Conservation (phyloP, 208 protist species). For the Tritrichomonas musculus region DNA sequence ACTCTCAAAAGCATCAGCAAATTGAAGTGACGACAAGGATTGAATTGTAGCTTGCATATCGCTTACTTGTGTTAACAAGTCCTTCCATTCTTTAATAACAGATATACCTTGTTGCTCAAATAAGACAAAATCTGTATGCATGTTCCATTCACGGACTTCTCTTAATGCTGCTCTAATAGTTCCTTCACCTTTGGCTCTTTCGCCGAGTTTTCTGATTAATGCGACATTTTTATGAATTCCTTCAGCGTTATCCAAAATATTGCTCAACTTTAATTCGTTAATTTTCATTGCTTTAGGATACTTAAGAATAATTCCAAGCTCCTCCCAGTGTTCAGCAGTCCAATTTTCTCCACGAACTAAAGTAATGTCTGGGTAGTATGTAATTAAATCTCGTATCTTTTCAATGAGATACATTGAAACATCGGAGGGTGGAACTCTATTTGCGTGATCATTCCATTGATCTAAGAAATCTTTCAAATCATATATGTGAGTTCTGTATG, state of each 20-base stretch:
- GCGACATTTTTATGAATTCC: not conserved
- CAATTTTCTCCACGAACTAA: not conserved
- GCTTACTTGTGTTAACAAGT: conserved; percentile 77
- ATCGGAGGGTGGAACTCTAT: not conserved
- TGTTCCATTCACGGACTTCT: conserved; percentile 78
- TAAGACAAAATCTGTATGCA: conserved; percentile 65
- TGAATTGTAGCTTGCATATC: conserved; percentile 85
- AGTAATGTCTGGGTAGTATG: not conserved
- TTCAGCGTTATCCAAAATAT: not conserved
- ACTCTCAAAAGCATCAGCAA: conserved; percentile 75
- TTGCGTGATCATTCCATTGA: not conserved
- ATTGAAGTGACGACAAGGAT: conserved; percentile 88
- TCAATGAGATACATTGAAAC: not conserved
- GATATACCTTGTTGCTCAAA: conserved; percentile 63
- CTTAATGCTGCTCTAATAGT: conserved; percentile 81
- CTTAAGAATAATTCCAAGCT: not conserved
- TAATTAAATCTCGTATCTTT: not conserved
- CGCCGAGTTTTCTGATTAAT: conserved; percentile 75
- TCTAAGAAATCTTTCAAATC: conserved; percentile 16
- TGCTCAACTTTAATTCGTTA: not conserved
- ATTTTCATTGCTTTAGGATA: conserved; percentile 23
- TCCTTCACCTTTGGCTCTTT: conserved; percentile 80
- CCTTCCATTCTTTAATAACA: conserved; percentile 86
- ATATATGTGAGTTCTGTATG: not conserved
- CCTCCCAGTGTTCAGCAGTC: conserved; percentile 6